A percentile compares a stretch with the other conserved stretches of the same genome.
These are phyloP conservation scores for Coemansia sp. DNA, from an alignment of 192 early-diverging fungal genomes.

Conservation along the genomic window DNA sequence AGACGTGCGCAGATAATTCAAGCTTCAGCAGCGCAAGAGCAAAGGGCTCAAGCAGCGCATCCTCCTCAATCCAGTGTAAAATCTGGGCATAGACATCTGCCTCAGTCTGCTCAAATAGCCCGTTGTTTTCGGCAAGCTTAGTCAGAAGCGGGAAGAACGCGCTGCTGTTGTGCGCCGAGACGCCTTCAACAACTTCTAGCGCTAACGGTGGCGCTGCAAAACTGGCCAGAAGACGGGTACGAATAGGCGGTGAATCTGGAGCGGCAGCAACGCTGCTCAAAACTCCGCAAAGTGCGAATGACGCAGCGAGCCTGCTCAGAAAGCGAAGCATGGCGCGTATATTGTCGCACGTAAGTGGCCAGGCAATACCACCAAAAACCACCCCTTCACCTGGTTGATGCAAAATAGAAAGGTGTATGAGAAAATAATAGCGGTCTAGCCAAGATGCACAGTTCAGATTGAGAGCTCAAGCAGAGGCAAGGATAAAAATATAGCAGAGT, in stretches of 20 bases:
- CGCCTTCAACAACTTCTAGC: slow-evolving; percentile 74
- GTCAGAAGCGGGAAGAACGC: slow-evolving; percentile 65
- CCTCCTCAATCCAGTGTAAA: slow-evolving; percentile 53
- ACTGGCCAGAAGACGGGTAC: slow-evolving; percentile 22
- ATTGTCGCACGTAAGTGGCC: not conserved
- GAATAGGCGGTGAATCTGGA: slow-evolving; percentile 20
- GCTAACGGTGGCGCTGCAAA: slow-evolving; percentile 70
- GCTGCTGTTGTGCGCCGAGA: slow-evolving; percentile 63
- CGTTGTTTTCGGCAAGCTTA: slow-evolving; percentile 51
- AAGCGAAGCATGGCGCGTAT: slow-evolving; percentile 5
- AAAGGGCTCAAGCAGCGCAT: slow-evolving; percentile 43
- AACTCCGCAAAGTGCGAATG: slow-evolving; percentile 5
- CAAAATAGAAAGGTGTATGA: not conserved
- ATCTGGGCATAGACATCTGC: slow-evolving; percentile 55
- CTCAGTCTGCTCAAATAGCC: slow-evolving; percentile 25
- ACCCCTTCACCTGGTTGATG: not conserved
- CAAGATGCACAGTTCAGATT: not conserved
- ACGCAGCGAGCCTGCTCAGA: slow-evolving; percentile 16
- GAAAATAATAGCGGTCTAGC: not conserved
- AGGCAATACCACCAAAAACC: not conserved
- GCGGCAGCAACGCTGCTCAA: not conserved
- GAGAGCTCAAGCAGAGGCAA: not conserved
- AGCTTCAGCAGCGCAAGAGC: slow-evolving; percentile 65
- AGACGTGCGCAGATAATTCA: slow-evolving; percentile 64
- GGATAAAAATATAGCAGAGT: not conserved